Base-by-base conservation (phyloP, 139 green algal genomes). In the Picochlorum costavermella region DNA sequence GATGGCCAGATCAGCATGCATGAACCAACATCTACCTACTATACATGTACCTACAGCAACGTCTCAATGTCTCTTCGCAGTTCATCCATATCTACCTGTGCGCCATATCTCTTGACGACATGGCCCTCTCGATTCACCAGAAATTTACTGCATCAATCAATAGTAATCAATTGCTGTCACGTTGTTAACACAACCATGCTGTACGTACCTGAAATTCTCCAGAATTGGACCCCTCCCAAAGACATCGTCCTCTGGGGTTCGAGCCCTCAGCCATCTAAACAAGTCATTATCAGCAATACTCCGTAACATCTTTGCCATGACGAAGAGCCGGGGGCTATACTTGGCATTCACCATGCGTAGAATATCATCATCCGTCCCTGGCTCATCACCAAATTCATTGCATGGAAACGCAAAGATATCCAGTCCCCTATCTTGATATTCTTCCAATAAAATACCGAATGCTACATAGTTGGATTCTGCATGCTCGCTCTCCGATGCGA, bases 391-490 rank as follows among this genome's bases (percentile, higher is more conserved):
- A 44, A 44, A 62, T 25, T 62, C 56, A 56, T 62, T 62, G 30
- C 30, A 62, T 20, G 56, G 56, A 12, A 62, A 62, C 12, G 56
- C 56, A 20, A 62, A 6, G 5, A 62, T 62, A 8, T 62, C 56
- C 17, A 62, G 31, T 23, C 56, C 56, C n/a, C 31, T 0, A 20
- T 11, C 20, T 44, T 62, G 17, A 14, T 62, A 62, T 23, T 62
- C n/a, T 10, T 55, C 56, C 11, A 33, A 46, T 62, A 62, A 20
- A 33, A 23, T 12, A 3, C 20, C n/a, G 17, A 62, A 23, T 33
- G n/a, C 56, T 49, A 10, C 9, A 62, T 62, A 62, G n/a, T 62
- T 62, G 17, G 56, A 20, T 56, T 62, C 31, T 62, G 56, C 57
- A 62, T 62, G 57, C 30, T 23, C 56, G n/a, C 56, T 49, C 6